phyloP scores from a whole-genome alignment of 768 basidiomycete genomes.

The Mycena capillaripes region DNA sequence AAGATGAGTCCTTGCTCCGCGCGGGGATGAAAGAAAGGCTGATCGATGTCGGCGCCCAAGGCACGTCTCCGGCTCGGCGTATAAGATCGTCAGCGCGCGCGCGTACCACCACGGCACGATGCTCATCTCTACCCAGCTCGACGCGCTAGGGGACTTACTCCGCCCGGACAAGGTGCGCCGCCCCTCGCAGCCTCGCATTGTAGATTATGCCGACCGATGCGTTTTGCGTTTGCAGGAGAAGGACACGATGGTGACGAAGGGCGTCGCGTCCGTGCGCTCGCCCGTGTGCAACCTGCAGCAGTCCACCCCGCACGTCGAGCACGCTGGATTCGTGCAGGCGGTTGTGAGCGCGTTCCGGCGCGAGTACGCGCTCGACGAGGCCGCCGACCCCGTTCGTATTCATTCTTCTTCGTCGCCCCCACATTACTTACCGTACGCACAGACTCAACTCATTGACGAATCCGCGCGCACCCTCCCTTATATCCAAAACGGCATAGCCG shows the following conservation, averaged over 20 bases:
- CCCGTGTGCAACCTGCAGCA: conserved; percentile 88
- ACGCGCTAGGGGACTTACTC: conserved; percentile 80
- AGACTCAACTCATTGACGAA: conserved; percentile 28
- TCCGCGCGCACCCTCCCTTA: conserved; percentile 59
- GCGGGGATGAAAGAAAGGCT: conserved; percentile 10
- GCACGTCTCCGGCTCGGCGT: conserved; percentile 97
- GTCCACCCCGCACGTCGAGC: conserved; percentile 64
- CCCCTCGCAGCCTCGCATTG: too few species aligned
- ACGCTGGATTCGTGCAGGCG: conserved; percentile 79
- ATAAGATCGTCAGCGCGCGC: conserved; percentile 91
- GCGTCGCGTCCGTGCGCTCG: conserved; percentile 92
- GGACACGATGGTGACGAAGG: conserved; percentile 87
- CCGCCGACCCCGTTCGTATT: conserved; percentile 35
- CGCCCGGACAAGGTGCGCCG: conserved; percentile 71
- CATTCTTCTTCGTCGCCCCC: background rate
- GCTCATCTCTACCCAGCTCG: conserved; percentile 88
- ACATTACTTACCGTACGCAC: background rate
- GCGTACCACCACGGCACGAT: conserved; percentile 99
- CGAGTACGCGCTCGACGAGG: conserved; percentile 63
- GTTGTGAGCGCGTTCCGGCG: conserved; percentile 77
- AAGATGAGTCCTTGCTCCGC: conserved; percentile 79
- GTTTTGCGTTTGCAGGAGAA: conserved; percentile 42
- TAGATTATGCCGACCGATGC: background rate
- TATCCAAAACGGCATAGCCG: conserved; percentile 77
- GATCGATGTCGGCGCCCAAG: conserved; percentile 23